phyloP scores from a whole-genome alignment of 2,329 filamentous ascomycete species.

The Alternaria ventricosa region DNA sequence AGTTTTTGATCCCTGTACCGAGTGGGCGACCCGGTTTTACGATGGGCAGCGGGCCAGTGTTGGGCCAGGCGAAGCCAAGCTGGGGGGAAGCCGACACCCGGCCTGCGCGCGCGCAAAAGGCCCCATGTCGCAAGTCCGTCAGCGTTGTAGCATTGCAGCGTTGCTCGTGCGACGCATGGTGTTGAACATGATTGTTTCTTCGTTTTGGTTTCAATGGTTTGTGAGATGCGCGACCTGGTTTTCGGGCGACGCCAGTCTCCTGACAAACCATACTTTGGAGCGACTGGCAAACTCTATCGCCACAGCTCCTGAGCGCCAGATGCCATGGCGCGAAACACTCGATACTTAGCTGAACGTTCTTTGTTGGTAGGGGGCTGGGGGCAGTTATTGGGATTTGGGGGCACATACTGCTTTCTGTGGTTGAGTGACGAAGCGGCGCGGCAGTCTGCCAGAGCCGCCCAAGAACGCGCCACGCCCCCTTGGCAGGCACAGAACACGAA shows the following conservation, averaged over 20 bases:
- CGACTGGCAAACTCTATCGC: neutral
- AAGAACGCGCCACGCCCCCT: constrained; percentile 4
- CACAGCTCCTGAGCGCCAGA: neutral
- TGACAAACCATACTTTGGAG: neutral
- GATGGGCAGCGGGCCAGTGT: neutral
- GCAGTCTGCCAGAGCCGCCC: neutral
- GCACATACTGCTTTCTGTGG: neutral
- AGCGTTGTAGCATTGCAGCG: neutral
- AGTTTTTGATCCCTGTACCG: neutral
- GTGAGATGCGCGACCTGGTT: neutral
- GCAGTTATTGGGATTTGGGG: neutral
- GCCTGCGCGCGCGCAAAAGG: neutral
- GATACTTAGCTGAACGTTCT: neutral
- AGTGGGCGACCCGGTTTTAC: neutral
- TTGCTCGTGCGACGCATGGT: neutral
- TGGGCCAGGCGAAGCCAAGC: neutral
- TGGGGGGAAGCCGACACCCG: neutral
- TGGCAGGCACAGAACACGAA: constrained; percentile 4
- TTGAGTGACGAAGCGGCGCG: constrained; percentile 5
- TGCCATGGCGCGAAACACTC: neutral
- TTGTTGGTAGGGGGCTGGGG: neutral
- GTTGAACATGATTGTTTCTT: neutral
- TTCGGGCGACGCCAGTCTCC: neutral
- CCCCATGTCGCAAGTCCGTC: neutral
- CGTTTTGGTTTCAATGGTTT: neutral